Evolutionary conservation across 495 filamentous ascomycete genomes (phyloP), one percentile per base, ranked within the genome.

Genomic region (Pseudevernia furfuracea): DNA sequence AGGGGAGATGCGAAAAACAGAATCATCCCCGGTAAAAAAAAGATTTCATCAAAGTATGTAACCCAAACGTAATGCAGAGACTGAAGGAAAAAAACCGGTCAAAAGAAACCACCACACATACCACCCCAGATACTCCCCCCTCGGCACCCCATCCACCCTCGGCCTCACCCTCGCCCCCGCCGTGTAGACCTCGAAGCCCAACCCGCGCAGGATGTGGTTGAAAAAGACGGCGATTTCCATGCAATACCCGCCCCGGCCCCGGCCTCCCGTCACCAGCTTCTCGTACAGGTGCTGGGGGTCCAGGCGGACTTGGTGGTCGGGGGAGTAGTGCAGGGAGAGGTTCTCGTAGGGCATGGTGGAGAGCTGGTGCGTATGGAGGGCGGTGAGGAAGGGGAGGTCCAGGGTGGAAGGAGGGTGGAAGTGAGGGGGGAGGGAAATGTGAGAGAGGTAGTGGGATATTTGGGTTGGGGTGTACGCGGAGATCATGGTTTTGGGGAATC

Each of bases 341-440:
- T 88, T 90, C 67, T 92, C 89, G 61, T 89, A 91, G 5, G 88
- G 88, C 21, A 90, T 80, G 17, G 73, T 73, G 0, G 82, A 76
- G 43, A 90, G 2, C 3, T 44, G 41, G 41, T 44, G 41, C 15
- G 41, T 44, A 17, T 44, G 41, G 41, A 44, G 41, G 41, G 41
- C 41, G 41, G 41, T 44, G 41, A 44, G 41, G 41, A 44, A 44
- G 41, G 41, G 41, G 41, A 77, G 61, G 85, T 83, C 17, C 1
- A 44, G 17, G 41, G 41, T 4, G 41, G 41, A 17, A 2, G 41
- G 41, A 4, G 17, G 41, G 38, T 9, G 38, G 38, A 39, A 14
- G 38, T 10, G 11, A 10, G 41, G 41, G 14, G 41, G 41, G 41
- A 44, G 41, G 41, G 41, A 19, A 17, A 44, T 44, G 41, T 44